Evolutionary conservation across 345 rosid genomes (phyloP).

Genomic region (Citrus trifoliata): DNA sequence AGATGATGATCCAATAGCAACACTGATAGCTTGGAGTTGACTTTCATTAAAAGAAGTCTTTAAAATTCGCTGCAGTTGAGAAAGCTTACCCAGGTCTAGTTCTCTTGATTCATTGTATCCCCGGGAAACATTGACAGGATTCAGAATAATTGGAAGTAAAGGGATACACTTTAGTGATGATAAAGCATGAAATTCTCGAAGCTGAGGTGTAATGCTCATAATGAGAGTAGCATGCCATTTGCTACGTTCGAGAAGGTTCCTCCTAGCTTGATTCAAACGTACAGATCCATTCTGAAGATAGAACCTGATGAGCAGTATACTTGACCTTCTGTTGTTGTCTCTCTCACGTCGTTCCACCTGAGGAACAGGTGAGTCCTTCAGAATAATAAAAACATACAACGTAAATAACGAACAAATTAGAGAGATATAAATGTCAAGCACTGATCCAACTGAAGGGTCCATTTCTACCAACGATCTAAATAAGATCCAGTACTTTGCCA

Average conservation of each 20-base stretch:
- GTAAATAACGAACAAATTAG: background rate
- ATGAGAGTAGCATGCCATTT: conserved; percentile 94
- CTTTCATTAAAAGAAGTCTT: conserved; percentile 81
- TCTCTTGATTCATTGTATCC: conserved; percentile 34
- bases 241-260: conserved; percentile 86
- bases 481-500: background rate
- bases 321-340: conserved; percentile 67
- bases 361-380: conserved; percentile 20
- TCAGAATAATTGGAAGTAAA: conserved; percentile 65
- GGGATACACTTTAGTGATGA: conserved; percentile 74
- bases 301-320: conserved; percentile 68
- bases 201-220: conserved; percentile 86
- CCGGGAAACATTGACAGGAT: conserved; percentile 47
- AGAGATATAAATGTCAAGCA: background rate
- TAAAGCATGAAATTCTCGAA: conserved; percentile 92
- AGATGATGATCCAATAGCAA: conserved; percentile 51
- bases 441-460: background rate
- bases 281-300: conserved; percentile 75
- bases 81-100: conserved; percentile 44
- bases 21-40: conserved; percentile 80
- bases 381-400: background rate
- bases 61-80: conserved; percentile 61
- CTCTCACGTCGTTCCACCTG: conserved; percentile 99
- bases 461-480: background rate
- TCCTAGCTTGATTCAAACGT: conserved; percentile 86